Percentiles rank a stretch among this genome's conserved stretches.
phyloP scores from a whole-genome alignment of 2,329 filamentous ascomycete species.

The Colletotrichum sp. region DNA sequence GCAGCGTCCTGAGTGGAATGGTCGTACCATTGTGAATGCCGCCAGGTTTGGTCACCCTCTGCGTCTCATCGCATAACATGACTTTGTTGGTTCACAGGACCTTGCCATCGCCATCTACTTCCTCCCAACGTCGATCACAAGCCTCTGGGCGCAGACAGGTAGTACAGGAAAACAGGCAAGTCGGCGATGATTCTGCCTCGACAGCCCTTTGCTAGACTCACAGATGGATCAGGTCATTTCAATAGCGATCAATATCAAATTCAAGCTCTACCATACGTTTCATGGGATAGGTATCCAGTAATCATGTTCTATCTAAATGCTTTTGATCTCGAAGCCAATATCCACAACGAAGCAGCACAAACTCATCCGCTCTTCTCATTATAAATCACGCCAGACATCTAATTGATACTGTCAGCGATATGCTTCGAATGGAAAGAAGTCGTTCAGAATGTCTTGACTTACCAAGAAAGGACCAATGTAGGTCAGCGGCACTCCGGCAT shows the following conservation, averaged over 20 bases:
- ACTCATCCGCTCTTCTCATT: background rate
- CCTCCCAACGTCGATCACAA: background rate
- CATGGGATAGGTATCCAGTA: background rate
- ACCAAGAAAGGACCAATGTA: conserved; percentile 4
- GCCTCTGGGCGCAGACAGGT: background rate
- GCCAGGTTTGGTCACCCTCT: background rate
- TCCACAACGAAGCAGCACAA: background rate
- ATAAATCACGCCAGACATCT: background rate
- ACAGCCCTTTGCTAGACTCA: background rate
- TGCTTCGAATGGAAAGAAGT: background rate
- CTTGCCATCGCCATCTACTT: background rate
- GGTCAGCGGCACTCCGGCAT: background rate
- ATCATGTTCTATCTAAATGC: background rate
- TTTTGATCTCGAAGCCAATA: background rate
- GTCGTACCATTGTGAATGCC: accelerated
- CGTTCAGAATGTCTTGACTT: background rate
- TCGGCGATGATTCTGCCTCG: background rate
- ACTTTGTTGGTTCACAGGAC: background rate
- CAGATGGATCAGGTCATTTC: background rate
- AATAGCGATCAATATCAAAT: background rate
- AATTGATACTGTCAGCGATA: background rate
- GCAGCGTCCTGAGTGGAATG: background rate
- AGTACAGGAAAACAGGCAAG: background rate
- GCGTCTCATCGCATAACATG: background rate
- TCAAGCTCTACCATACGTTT: background rate